Evolutionary conservation across 1,284 basidiomycete species (phyloP), one percentile per base, ranked within the genome.

Genomic region (Leccinum ambiguum): DNA sequence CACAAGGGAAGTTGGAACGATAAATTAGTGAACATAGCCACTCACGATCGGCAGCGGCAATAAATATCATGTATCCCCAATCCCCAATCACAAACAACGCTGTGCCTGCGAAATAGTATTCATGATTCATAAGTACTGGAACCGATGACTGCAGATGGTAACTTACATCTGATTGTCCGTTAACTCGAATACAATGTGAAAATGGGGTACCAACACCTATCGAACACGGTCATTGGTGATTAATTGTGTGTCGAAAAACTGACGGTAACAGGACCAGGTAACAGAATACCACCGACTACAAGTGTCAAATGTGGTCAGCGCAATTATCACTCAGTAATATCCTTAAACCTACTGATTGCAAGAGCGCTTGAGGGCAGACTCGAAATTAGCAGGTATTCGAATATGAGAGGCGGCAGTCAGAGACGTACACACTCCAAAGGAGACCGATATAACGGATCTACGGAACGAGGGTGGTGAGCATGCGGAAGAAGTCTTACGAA

Each of bases 251-350:
- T 26, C 21, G 23, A 26, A 26, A 56, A 26, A 56, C 54, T 50
- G 54, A 56, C 54, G 23, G 26, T 6, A 14, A 23, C 54, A 56
- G 54, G 54, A 16, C 54, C 54, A 16, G 54, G 54, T 26, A 56
- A 56, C 23, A 56, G 26, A 56, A 56, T 56, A 26, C 54, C 54
- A 16, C 54, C 54, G 23, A 56, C 54, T 56, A 16, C 54, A 56
- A 16, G 13, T 23, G 54, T 16, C 23, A 56, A 4, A 16, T 23
- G 18, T 43, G 10, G 23, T 56, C 14, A 56, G 54, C 21, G 23
- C 54, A 56, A 26, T 23, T 6, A 56, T 26, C 13, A 56, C 23
- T 50, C 11, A 7, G 13, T 8, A 26, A 9, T 10, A 23, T 21
- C 48, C 18, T 21, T 11, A 4, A 13, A 26, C 26, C 2, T 23